Evolutionary conservation across 805 yeast genomes (phyloP).

Genomic region (Lachancea thermotolerans): DNA sequence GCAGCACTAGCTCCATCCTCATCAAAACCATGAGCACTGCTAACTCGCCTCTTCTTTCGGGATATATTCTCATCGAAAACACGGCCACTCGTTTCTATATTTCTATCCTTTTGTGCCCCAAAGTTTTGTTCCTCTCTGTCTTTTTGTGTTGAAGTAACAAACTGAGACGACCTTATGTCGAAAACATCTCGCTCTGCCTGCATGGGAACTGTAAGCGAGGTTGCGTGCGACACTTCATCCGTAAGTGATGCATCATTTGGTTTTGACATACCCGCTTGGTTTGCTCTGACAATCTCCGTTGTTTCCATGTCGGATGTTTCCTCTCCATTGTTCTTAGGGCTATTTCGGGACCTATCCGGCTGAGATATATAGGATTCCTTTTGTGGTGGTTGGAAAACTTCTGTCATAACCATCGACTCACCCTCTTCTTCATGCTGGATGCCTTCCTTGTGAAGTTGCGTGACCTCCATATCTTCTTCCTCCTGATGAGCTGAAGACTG

Average conservation of each 20-base stretch:
- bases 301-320: constrained; percentile 4
- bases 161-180: constrained; percentile 3
- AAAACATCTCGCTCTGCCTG: neutral
- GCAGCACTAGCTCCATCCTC: neutral
- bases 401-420: neutral
- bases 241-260: too few species aligned
- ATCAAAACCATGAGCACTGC: too few species aligned
- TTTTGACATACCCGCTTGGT: too few species aligned
- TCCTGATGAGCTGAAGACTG: neutral
- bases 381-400: neutral
- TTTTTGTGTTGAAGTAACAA: constrained; percentile 7
- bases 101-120: neutral
- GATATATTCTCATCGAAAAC: neutral
- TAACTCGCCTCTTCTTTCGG: neutral
- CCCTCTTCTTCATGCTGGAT: neutral
- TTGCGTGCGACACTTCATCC: too few species aligned
- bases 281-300: neutral
- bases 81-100: neutral
- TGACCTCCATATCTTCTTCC: constrained; percentile 6
- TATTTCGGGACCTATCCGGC: neutral
- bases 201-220: neutral
- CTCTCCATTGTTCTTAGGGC: neutral
- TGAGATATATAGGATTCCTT: too few species aligned
- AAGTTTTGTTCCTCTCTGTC: neutral
- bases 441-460: neutral